Conservation (phyloP, 352 stramenopile genomes). For the Thraustochytrium striatum region DNA sequence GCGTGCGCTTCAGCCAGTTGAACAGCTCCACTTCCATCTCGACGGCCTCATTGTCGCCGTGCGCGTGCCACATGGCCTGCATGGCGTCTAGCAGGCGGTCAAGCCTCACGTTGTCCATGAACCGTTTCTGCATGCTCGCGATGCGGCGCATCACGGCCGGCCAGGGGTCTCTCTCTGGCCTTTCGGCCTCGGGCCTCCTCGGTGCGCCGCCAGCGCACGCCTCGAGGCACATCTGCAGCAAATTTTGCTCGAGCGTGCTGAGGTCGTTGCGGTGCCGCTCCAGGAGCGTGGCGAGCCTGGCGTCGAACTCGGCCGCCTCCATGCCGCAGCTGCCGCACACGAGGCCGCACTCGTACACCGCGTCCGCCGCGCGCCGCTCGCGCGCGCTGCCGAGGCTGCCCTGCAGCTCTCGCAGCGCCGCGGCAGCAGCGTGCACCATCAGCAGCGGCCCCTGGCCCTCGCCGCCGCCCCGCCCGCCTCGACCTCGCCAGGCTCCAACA, state of each 20-base stretch:
- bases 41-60: background rate
- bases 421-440: too few species aligned
- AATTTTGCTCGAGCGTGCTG: background rate
- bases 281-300: background rate
- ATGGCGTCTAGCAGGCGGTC: background rate
- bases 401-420: background rate
- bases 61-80: constrained; percentile 1
- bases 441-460: too few species aligned
- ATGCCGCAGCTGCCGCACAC: background rate
- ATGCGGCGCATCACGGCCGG: background rate
- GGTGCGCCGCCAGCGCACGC: background rate
- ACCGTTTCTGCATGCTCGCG: background rate
- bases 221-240: background rate
- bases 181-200: background rate
- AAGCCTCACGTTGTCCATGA: background rate
- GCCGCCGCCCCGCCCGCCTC: too few species aligned
- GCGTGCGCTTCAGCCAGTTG: constrained; percentile 25
- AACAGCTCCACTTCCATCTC: constrained; percentile 48
- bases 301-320: background rate
- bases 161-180: background rate
- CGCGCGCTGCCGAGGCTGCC: background rate
- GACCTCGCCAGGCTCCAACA: background rate
- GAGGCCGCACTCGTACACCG: constrained; percentile 7
- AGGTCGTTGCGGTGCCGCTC: background rate
- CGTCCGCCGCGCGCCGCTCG: background rate